Evolutionary conservation across 2,329 filamentous ascomycete species (phyloP).

Genomic region (Hypomyces perniciosus): DNA sequence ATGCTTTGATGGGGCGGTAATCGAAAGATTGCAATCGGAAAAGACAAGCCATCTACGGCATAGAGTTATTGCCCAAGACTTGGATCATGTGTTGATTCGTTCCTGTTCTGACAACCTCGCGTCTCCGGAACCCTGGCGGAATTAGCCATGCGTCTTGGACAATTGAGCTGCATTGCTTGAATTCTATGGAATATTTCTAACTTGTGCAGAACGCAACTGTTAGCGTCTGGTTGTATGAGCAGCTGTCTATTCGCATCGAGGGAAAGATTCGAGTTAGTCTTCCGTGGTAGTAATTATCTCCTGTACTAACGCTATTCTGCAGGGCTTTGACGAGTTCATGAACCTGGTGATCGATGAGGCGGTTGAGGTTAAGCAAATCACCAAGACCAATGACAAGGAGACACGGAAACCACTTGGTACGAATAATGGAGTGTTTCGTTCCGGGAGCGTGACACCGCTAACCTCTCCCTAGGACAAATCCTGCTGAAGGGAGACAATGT

Average conservation of each 20-base stretch:
- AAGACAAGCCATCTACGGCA: background rate
- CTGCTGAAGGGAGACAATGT: constrained; percentile 86
- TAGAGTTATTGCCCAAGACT: background rate
- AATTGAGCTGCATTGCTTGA: background rate
- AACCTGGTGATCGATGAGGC: constrained; percentile 96
- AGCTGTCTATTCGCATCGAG: constrained; percentile 88
- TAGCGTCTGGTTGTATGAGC: constrained; percentile 95
- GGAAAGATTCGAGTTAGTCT: constrained; percentile 81
- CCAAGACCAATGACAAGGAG: constrained; percentile 72
- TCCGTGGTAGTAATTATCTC: no score
- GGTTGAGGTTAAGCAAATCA: constrained; percentile 80
- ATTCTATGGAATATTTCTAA: background rate
- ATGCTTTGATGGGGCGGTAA: background rate
- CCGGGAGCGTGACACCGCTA: constrained; percentile 15
- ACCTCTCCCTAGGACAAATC: constrained; percentile 63
- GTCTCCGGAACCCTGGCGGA: background rate
- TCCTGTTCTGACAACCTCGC: background rate
- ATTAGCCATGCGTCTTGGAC: background rate
- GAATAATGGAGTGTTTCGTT: background rate
- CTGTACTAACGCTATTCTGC: background rate
- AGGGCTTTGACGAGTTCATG: constrained; percentile 99
- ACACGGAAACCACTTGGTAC: constrained; percentile 72
- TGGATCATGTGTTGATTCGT: background rate
- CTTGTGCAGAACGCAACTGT: constrained; percentile 66
- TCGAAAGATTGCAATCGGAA: background rate